Evolutionary conservation across 805 yeast species (phyloP), one percentile per base, ranked within the genome.

Genomic region (Peterozyma toletana): DNA sequence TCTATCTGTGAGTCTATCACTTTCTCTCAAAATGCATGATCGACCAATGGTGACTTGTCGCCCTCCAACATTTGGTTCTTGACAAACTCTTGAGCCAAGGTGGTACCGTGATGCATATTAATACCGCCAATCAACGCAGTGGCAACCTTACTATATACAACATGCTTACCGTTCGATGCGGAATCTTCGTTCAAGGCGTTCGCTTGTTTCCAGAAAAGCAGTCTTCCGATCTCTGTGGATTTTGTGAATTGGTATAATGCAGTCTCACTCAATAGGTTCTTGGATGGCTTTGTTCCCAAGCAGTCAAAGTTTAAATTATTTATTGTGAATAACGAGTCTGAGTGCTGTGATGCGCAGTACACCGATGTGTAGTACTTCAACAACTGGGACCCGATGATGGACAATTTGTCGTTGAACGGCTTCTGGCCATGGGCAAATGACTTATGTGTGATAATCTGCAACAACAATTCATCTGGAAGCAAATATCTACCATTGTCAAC

Each of bases 401-500:
- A 71, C 53, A 91, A 69, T 60, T 83, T 85, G 59, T 89, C 96
- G 65, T 90, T 91, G 66, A 86, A 87, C 7, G 97, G 96, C 54
- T 82, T 79, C 49, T 76, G 69, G 9, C 96, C 97, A 64, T 87
- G 95, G 5, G 95, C 95, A 70, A 89, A 91, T 17, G 96, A 86
- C 66, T 91, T 91, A 67, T 91, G 97, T 5, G 97, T 90, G 54
- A 90, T 67, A 35, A 86, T 80, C 66, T 91, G 98, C 48, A 88
- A 68, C 17, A 83, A 64, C 46, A 83, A 52, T 6, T 72, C 71
- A 54, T 86, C 84, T 4, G 83, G 70, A 36, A 90, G 66, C 36
- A 68, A 51, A 54, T 70, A 80, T 48, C 73, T 68, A 17, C 67
- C 67, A 31, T 54, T 46, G 17, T 53, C 44, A 27, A 53, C 43